Evolutionary conservation across 768 basidiomycete species (phyloP).

Genomic region (Lactarius vividus): DNA sequence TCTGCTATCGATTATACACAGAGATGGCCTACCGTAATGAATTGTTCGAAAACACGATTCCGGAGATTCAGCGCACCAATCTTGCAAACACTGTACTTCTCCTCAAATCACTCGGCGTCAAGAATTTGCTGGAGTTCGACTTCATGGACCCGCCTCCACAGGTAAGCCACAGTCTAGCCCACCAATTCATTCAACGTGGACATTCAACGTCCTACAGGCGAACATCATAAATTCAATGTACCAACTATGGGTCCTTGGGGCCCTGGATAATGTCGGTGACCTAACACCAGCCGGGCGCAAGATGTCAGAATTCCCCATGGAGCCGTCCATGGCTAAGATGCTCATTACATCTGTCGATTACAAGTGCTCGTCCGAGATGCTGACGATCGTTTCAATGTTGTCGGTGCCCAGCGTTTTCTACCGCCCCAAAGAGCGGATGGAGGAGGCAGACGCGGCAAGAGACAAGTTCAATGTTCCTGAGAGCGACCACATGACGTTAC

Average conservation of each 20-base stretch:
- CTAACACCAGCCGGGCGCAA: slow-evolving; percentile 88
- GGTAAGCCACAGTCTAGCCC: slow-evolving; percentile 39
- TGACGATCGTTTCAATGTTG: slow-evolving; percentile 98
- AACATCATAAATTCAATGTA: slow-evolving; percentile 99
- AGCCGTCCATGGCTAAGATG: slow-evolving; percentile 99
- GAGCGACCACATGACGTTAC: slow-evolving; percentile 91
- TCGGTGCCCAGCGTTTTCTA: slow-evolving; percentile 98
- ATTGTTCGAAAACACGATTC: slow-evolving; percentile 92
- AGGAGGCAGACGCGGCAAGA: slow-evolving; percentile 94
- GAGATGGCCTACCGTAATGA: slow-evolving; percentile 97
- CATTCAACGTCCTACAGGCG: slow-evolving; percentile 47
- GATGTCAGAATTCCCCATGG: slow-evolving; percentile 99
- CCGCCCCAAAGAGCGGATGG: slow-evolving; percentile 93
- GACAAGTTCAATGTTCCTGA: slow-evolving; percentile 99
- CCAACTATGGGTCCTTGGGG: slow-evolving; percentile 98
- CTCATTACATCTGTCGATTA: slow-evolving; percentile 93
- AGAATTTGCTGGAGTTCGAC: slow-evolving; percentile 96
- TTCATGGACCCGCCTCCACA: slow-evolving; percentile 99
- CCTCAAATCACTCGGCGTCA: slow-evolving; percentile 94
- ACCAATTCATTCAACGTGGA: not conserved
- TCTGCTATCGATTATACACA: slow-evolving; percentile 95
- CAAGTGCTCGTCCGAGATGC: slow-evolving; percentile 90
- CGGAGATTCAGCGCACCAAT: slow-evolving; percentile 98
- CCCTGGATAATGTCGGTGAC: slow-evolving; percentile 96
- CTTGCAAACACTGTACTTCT: slow-evolving; percentile 94